These are phyloP conservation scores for Allium sativum DNA, from an alignment of 106 monocot species.

Conservation along the genomic window DNA sequence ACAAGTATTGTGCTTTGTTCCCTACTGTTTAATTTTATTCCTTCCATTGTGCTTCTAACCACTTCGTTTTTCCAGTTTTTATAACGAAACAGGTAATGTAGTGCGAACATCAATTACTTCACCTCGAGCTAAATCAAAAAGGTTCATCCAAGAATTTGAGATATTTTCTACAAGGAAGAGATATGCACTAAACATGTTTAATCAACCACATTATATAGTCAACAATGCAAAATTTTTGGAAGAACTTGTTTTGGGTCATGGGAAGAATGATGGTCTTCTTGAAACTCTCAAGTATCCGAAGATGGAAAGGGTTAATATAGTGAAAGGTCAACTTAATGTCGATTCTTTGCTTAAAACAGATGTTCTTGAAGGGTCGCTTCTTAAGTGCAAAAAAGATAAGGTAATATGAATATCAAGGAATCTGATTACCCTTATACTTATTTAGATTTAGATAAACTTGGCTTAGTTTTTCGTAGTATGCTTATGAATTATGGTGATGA, in stretches of 20 bases:
- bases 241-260: neutral
- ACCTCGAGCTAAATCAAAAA: neutral
- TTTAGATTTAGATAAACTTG: neutral
- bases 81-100: neutral
- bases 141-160: neutral
- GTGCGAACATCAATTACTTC: neutral
- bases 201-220: neutral
- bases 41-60: neutral
- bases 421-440: too few relatives aligned
- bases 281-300: constrained; percentile 5
- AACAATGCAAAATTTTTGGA: neutral
- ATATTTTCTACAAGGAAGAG: constrained; percentile 2
- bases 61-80: neutral
- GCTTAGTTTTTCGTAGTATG: neutral
- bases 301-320: constrained; percentile 5
- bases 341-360: constrained; percentile 38
- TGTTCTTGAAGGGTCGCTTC: constrained; percentile 34
- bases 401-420: constrained; percentile 4
- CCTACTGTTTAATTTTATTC: neutral
- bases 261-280: neutral
- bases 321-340: constrained; percentile 10
- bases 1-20: too few relatives aligned
- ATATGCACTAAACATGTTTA: neutral
- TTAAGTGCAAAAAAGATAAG: constrained; percentile 36
- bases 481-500: neutral